phyloP scores from a whole-genome alignment of 805 yeast genomes.

The Pichia heedii region DNA sequence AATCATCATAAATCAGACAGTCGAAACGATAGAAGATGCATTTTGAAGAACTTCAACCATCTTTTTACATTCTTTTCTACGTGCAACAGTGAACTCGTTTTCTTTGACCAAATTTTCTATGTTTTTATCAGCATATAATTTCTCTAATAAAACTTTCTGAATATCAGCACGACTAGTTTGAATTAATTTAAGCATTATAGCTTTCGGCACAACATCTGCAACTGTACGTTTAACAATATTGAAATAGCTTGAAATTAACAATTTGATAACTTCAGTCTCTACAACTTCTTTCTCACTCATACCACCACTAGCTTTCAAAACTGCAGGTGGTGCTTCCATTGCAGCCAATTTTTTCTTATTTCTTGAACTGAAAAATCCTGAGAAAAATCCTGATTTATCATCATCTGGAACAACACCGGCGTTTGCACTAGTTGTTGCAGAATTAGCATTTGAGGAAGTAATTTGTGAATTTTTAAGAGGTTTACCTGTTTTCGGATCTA shows the following conservation, averaged over 20 bases:
- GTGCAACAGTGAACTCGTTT: slow-evolving; percentile 84
- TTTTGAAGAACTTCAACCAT: slow-evolving; percentile 89
- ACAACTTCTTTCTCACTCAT: slow-evolving; percentile 92
- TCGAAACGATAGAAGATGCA: slow-evolving; percentile 84
- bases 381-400: slow-evolving; percentile 73
- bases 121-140: slow-evolving; percentile 69
- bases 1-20: slow-evolving; percentile 33
- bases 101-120: slow-evolving; percentile 78
- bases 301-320: slow-evolving; percentile 83
- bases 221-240: slow-evolving; percentile 89
- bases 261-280: slow-evolving; percentile 95
- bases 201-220: slow-evolving; percentile 91
- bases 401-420: slow-evolving; percentile 24
- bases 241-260: slow-evolving; percentile 83
- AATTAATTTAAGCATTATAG: slow-evolving; percentile 87
- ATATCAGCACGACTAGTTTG: slow-evolving; percentile 76
- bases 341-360: slow-evolving; percentile 89
- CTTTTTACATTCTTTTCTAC: slow-evolving; percentile 88
- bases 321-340: slow-evolving; percentile 97
- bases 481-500: slow-evolving; percentile 87
- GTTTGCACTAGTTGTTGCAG: slow-evolving; percentile 32
- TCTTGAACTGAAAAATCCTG: slow-evolving; percentile 88
- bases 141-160: slow-evolving; percentile 82
- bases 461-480: slow-evolving; percentile 29
- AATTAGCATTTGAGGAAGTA: neutral